These are phyloP conservation scores for Heliamphora pulchella DNA, from an alignment of 179 eudicot species.

Conservation along the genomic window DNA sequence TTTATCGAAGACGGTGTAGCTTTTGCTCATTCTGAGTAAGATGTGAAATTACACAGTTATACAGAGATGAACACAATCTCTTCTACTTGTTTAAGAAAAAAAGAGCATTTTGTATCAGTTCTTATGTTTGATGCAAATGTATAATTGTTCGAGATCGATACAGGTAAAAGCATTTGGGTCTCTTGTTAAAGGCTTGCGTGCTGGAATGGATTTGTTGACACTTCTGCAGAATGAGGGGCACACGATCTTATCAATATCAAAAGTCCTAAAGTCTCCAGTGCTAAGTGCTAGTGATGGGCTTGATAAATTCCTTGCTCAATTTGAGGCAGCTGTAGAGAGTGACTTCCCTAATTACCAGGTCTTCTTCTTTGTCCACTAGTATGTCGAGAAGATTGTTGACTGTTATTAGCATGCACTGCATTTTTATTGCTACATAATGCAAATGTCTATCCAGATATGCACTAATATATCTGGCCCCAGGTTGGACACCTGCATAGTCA, in stretches of 20 bases:
- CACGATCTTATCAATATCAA: constrained; percentile 35
- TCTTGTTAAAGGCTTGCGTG: constrained; percentile 76
- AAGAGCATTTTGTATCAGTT: neutral
- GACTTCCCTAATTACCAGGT: constrained; percentile 95
- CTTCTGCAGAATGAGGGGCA: constrained; percentile 45
- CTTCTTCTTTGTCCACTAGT: constrained; percentile 16
- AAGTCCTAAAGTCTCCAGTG: constrained; percentile 56
- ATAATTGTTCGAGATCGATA: constrained; percentile 13
- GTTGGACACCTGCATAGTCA: neutral
- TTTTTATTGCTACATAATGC: neutral
- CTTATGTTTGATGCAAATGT: neutral
- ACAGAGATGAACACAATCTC: neutral
- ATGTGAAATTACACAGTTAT: neutral
- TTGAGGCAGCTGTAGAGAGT: constrained; percentile 92
- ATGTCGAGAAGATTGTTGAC: neutral
- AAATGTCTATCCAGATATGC: neutral
- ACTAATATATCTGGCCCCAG: neutral
- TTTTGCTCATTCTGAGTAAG: neutral
- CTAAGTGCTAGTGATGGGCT: constrained; percentile 58
- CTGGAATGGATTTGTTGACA: constrained; percentile 57
- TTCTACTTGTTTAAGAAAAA: neutral
- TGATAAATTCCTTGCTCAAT: constrained; percentile 65
- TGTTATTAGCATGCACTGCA: neutral
- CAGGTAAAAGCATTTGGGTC: constrained; percentile 88
- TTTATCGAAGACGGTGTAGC: neutral